Evolutionary conservation across 192 early-diverging fungal genomes (phyloP), one percentile per base, ranked within the genome.

Genomic region (Gaertneriomyces semiglobifer): DNA sequence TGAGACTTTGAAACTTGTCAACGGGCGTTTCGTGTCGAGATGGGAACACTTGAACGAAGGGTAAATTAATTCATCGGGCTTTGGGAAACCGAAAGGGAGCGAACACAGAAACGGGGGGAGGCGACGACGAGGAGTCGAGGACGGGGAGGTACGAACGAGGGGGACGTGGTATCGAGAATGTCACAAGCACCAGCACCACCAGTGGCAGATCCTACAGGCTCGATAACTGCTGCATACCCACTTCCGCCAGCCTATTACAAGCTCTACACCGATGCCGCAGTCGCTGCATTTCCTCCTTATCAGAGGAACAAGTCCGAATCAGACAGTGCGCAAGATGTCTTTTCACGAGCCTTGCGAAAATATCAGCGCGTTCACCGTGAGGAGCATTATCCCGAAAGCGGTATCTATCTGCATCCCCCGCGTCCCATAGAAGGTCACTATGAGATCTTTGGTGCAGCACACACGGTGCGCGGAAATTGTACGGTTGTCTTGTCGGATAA

Each of bases 151-250:
- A n/a, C 25, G 25, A 33, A 33, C n/a, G n/a, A n/a, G n/a, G n/a
- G n/a, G n/a, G n/a, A n/a, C n/a, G n/a, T n/a, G 25, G 25, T 33
- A 33, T 33, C 25, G 25, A 33, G 25, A 33, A 33, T 33, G 25
- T 33, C 25, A 33, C 25, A 33, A 33, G 25, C 25, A 33, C 25
- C 25, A 33, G 25, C 25, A 33, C 25, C 25, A 33, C 25, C 25
- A 33, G 25, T 33, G 25, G 25, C 1, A 2, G 25, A 33, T 33
- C 25, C 25, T 2, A 33, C 25, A 33, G 25, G 25, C 25, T 33
- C 25, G 25, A 33, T 66, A 38, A 60, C 58, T 39, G 60, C 66
- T n/a, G 66, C 66, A 19, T 68, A 68, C 41, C 66, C 66, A 8
- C 58, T 68, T 6, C 66, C 66, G 18, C 66, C 66, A 7, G 9